These are phyloP conservation scores for Cryptococcus depauperatus DNA, from an alignment of 1,284 basidiomycete species.

Conservation along the genomic window DNA sequence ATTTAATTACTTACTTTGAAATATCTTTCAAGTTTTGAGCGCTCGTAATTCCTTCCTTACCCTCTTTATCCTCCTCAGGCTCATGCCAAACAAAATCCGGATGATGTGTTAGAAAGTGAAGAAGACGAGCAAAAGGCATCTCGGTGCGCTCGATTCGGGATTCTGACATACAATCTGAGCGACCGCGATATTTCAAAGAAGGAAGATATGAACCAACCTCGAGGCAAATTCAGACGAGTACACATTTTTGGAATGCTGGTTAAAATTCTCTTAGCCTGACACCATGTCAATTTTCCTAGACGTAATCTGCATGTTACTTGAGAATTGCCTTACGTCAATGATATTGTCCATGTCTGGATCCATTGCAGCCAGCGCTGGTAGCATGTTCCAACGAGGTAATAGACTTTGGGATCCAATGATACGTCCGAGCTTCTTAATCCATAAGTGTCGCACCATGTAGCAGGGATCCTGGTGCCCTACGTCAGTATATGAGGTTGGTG, in stretches of 20 bases:
- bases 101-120: constrained; percentile 86
- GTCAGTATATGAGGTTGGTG: neutral
- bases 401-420: constrained; percentile 59
- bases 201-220: too few species aligned
- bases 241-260: constrained; percentile 3
- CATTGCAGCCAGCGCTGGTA: constrained; percentile 79
- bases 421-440: constrained; percentile 66
- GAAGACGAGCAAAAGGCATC: constrained; percentile 69
- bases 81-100: constrained; percentile 64
- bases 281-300: neutral
- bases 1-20: constrained; percentile 57
- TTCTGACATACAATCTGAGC: too few species aligned
- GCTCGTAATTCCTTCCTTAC: constrained; percentile 31
- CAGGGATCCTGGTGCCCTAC: constrained; percentile 60
- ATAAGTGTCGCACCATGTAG: constrained; percentile 71
- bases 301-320: neutral
- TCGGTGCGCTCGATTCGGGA: constrained; percentile 64
- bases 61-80: constrained; percentile 12
- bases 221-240: neutral
- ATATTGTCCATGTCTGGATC: constrained; percentile 79
- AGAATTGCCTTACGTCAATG: constrained; percentile 17
- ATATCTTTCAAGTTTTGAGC: constrained; percentile 59
- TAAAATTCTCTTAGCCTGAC: constrained; percentile 25
- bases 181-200: too few species aligned
- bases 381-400: constrained; percentile 64